Base-by-base conservation (phyloP, 2,329 filamentous ascomycete species). In the Aciculosporium take region DNA sequence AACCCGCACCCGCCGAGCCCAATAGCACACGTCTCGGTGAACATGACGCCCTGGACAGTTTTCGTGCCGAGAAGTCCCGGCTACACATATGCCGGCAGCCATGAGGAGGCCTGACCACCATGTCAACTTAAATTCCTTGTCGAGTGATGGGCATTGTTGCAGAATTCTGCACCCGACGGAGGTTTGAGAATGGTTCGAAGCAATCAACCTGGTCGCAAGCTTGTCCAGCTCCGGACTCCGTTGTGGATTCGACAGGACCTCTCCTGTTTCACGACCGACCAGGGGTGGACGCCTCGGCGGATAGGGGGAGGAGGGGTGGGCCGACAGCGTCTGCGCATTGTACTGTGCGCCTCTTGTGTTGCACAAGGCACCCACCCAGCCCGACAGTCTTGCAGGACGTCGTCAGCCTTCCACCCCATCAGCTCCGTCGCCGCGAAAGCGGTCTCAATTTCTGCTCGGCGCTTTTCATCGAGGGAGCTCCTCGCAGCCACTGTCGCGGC, bases 191-290 rank as follows among this genome's bases (percentile, higher is more conserved):
- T 13, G 33, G 36, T 35, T 39, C 35, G 30, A 32, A 33, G 36
- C 30, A 35, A 35, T n/a, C 12, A 44, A 38, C 40, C 45, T 39
- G 35, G 46, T 48, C 48, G 46, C 48, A 48, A 48, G 42, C 40
- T 43, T 48, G 48, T 44, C 44, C 48, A 39, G 45, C 41, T 44
- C 46, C 41, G 47, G 48, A 47, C 41, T 39, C 44, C 30, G 35
- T 29, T 25, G 44, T 49, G 46, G 48, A 43, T 39, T 46, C 45
- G 31, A 42, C 45, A 44, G 46, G 45, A 43, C 40, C 21, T 28
- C 46, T 47, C 45, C 46, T 50, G 48, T 50, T 50, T 50, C 46
- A 50, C 48, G 43, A 47, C 33, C 33, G 43, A 43, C 48, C 39
- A 46, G 42, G 42, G 46, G 41, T 48, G 45, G 39, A 37, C 39